These are phyloP conservation scores for Ceratocystis lukuohia DNA, from an alignment of 2,329 filamentous ascomycete species.

Conservation along the genomic window DNA sequence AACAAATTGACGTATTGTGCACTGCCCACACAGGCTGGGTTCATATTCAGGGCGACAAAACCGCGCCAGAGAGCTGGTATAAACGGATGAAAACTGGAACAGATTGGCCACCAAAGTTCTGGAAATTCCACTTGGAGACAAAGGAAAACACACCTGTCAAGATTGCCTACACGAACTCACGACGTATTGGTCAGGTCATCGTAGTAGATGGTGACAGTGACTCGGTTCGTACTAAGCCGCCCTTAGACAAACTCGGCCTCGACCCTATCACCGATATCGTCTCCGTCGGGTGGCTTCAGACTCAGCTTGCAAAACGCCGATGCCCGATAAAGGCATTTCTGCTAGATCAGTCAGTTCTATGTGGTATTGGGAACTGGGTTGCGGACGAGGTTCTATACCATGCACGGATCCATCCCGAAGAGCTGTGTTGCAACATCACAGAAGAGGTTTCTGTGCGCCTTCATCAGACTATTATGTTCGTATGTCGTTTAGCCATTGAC, in stretches of 20 bases:
- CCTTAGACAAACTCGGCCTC: constrained; percentile 81
- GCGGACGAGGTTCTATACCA: constrained; percentile 89
- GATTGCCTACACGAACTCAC: constrained; percentile 71
- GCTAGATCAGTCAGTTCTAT: constrained; percentile 76
- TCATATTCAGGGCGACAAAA: constrained; percentile 66
- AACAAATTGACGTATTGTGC: background rate
- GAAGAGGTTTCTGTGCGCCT: constrained; percentile 58
- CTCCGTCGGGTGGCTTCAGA: constrained; percentile 60
- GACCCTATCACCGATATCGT: constrained; percentile 77
- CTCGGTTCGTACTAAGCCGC: constrained; percentile 61
- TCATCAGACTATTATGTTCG: constrained; percentile 58
- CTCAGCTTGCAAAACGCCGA: constrained; percentile 58
- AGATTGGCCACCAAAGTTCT: constrained; percentile 76
- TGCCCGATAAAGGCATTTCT: constrained; percentile 83
- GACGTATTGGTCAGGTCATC: constrained; percentile 65
- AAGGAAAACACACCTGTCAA: constrained; percentile 39
- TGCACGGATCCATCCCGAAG: constrained; percentile 77
- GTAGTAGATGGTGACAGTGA: constrained; percentile 68
- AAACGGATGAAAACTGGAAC: constrained; percentile 51
- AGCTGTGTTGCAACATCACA: constrained; percentile 72
- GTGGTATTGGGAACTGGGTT: constrained; percentile 95
- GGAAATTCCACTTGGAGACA: constrained; percentile 70
- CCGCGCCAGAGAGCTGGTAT: constrained; percentile 71
- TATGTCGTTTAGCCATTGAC: constrained; percentile 69
- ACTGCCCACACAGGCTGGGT: constrained; percentile 51